Conservation (phyloP, 208 protist genomes). For the Trypanosoma rangeli region DNA sequence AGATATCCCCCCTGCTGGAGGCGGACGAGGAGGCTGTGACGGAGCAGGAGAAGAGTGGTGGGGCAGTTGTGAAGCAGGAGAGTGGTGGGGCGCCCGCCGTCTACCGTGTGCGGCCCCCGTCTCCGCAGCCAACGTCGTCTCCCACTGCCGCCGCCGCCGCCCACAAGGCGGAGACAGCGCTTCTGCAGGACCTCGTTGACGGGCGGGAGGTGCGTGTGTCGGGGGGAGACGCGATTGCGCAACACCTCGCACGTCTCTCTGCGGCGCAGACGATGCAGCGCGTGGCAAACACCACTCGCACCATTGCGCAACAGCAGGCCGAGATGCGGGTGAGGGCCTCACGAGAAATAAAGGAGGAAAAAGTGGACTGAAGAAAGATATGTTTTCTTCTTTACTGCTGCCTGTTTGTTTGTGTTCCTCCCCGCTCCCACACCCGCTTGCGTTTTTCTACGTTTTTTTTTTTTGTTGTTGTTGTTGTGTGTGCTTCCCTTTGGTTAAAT, state of each 20-base stretch:
- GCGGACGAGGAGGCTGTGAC: slow-evolving; percentile 8
- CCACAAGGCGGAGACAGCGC: slow-evolving; percentile 29
- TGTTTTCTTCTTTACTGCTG: not conserved
- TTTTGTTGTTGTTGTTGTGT: not conserved
- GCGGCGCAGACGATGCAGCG: slow-evolving; percentile 52
- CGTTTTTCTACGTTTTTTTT: not conserved
- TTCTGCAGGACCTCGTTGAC: slow-evolving; percentile 66
- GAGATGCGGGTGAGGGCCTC: slow-evolving; percentile 29
- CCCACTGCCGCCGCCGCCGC: not conserved
- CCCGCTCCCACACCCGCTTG: not conserved
- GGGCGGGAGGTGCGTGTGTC: slow-evolving; percentile 41
- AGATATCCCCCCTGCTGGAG: slow-evolving; percentile 26
- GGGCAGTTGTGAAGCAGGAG: slow-evolving; percentile 1
- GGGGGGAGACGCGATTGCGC: slow-evolving; percentile 39
- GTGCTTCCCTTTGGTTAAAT: no score
- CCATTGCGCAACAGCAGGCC: slow-evolving; percentile 41
- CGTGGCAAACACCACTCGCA: slow-evolving; percentile 31
- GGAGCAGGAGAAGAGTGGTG: not conserved
- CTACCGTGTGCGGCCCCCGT: slow-evolving; percentile 5
- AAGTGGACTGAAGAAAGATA: not conserved
- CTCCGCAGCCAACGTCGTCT: not conserved
- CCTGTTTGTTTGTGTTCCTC: not conserved
- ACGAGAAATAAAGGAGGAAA: not conserved
- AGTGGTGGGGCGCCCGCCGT: not conserved
- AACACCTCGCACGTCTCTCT: slow-evolving; percentile 49